A percentile compares a stretch with the other conserved stretches of the same genome.
Evolutionary conservation across 805 yeast species (phyloP).

Genomic region (Kockiozyma suomiensis): DNA sequence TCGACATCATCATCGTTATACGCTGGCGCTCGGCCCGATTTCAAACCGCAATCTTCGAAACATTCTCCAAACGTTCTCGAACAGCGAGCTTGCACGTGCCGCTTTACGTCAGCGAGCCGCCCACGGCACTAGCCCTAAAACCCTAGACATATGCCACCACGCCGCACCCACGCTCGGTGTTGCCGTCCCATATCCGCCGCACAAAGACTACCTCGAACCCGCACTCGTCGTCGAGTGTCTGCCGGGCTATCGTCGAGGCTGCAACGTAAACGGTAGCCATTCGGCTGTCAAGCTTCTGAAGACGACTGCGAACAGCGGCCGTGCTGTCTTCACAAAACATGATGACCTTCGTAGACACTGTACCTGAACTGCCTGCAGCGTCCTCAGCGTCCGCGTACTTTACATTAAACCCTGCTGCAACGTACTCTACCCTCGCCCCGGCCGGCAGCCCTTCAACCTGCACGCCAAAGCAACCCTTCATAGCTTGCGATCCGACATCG

Average conservation of each 20-base stretch:
- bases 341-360: neutral
- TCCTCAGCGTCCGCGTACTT: slow-evolving; percentile 5
- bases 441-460: slow-evolving; percentile 13
- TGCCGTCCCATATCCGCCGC: neutral
- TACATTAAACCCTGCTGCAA: slow-evolving; percentile 4
- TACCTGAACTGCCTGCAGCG: neutral
- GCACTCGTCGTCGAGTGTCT: neutral
- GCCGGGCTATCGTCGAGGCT: too few relatives aligned
- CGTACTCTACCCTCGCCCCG: slow-evolving; percentile 16
- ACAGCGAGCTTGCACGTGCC: neutral
- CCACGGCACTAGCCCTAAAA: neutral
- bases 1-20: too few relatives aligned
- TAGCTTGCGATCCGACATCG: neutral
- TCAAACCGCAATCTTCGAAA: too few relatives aligned
- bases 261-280: neutral
- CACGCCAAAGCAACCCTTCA: slow-evolving; percentile 8
- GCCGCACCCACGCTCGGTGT: neutral
- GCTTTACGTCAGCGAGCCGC: slow-evolving; percentile 8
- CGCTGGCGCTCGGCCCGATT: too few relatives aligned
- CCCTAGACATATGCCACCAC: neutral
- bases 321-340: neutral
- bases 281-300: neutral
- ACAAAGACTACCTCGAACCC: neutral
- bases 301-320: neutral
- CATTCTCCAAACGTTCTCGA: slow-evolving; percentile 1